Evolutionary conservation across 108 stramenopile genomes (phyloP).

Genomic region (Cyclotella distinguenda): DNA sequence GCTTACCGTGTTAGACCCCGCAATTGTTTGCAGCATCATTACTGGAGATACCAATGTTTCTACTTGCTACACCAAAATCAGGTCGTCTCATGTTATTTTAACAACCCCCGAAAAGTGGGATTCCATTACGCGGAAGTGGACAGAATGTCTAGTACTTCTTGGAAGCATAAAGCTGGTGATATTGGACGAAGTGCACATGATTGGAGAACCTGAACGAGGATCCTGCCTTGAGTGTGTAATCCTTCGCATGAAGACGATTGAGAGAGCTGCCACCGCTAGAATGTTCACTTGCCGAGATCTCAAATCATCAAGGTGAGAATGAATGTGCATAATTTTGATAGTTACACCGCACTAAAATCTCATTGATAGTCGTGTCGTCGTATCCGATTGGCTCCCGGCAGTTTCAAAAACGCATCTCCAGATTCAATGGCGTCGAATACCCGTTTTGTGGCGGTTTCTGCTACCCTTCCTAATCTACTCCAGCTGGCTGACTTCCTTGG

Average conservation of each 20-base stretch:
- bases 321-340: not conserved
- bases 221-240: constrained; percentile 88
- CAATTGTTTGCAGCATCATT: constrained; percentile 67
- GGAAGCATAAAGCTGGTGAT: constrained; percentile 89
- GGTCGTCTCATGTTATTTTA: constrained; percentile 78
- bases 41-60: constrained; percentile 84
- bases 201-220: constrained; percentile 89
- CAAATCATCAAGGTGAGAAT: constrained; percentile 40
- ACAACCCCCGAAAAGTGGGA: constrained; percentile 98
- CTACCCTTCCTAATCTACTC: constrained; percentile 91
- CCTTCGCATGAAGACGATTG: constrained; percentile 88
- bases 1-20: constrained; percentile 57
- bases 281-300: constrained; percentile 28
- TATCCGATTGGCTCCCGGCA: no score
- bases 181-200: constrained; percentile 93
- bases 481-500: constrained; percentile 89
- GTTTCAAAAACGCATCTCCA: constrained; percentile 58
- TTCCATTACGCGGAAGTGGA: constrained; percentile 91
- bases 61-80: constrained; percentile 67
- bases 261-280: constrained; percentile 51
- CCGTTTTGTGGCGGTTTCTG: constrained; percentile 90
- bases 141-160: constrained; percentile 85
- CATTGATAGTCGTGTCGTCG: no score
- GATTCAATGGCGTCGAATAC: constrained; percentile 66
- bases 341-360: no score